Evolutionary conservation across 306 rosid genomes (phyloP), one percentile per base, ranked within the genome.

Genomic region (Cicer judaicum): DNA sequence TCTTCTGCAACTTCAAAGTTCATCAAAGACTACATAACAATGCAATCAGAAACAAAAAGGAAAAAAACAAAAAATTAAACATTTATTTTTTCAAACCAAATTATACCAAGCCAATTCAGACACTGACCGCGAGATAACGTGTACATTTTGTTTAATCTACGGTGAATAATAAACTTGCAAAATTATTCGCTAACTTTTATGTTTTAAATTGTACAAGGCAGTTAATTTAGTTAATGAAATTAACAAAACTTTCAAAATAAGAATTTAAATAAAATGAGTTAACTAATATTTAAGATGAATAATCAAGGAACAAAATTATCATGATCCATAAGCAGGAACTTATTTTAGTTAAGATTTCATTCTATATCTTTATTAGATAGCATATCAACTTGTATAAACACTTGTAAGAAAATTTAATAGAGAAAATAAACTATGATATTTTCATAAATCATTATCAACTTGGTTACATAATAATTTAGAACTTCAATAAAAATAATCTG

Each of bases 1-100:
- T 89, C 87, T 77, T 87, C 87, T 71, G 99, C 96, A 81, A 95
- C 92, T 84, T 85, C 97, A 82, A 86, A 95, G 87, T 85, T 95
- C 91, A 92, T 76, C 97, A 95, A 89, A 75, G 99, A 65, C 99
- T 94, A 83, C 89, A 88, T 76, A 78, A 83, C 77, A 85, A 56
- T 54, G 80, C 76, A 76, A 80, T 75, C 83, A 68, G 34, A 65
- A 81, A 71, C 15, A 54, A 10, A 41, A 68, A 13, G 29, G 3
- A 21, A 21, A 21, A 21, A 16, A 16, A 21, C 2, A 21, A 21
- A 21, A 21, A 21, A 21, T 21, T 21, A 21, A 21, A 21, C 29
- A 21, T 21, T 21, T 2, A 21, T 21, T 21, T 21, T 21, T 21
- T 21, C n/a, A 10, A 80, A 68, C 18, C 29, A 75, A 71, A 21